Evolutionary conservation across 176 grass and related monocot genomes (phyloP).

Genomic region (Oryza officinalis): DNA sequence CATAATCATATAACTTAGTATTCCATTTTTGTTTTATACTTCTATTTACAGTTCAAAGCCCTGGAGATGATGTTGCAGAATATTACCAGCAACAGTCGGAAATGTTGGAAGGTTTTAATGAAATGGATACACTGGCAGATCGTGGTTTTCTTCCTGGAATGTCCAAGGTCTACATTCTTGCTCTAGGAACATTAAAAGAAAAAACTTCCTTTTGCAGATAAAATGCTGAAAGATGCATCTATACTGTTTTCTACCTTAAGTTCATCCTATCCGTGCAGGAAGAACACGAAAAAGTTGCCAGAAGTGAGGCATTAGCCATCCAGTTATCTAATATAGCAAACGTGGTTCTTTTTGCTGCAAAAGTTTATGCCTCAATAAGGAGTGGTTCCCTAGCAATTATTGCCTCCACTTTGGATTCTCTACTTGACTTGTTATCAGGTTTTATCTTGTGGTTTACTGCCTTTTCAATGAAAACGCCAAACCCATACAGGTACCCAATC

Average conservation of each 20-base stretch:
- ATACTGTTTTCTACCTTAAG: background rate
- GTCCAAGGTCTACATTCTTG: constrained; percentile 53
- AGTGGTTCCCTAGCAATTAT: constrained; percentile 68
- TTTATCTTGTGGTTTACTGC: constrained; percentile 77
- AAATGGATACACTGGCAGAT: constrained; percentile 80
- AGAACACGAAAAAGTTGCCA: constrained; percentile 53
- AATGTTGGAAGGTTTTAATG: constrained; percentile 79
- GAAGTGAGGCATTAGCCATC: constrained; percentile 58
- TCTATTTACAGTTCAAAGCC: constrained; percentile 31
- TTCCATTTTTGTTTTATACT: background rate
- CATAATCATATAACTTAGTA: background rate
- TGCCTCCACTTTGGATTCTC: constrained; percentile 77
- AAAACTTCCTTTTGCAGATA: background rate
- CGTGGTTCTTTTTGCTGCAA: constrained; percentile 81
- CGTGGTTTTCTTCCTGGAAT: constrained; percentile 71
- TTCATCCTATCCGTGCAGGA: constrained; percentile 52
- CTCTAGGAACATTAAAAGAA: constrained; percentile 1
- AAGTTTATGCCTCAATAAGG: constrained; percentile 65
- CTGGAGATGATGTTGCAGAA: constrained; percentile 63
- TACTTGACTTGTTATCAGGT: constrained; percentile 63
- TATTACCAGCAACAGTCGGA: constrained; percentile 75
- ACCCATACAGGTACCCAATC: constrained; percentile 76
- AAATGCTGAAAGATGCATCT: background rate
- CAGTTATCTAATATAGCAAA: constrained; percentile 68
- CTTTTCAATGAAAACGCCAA: constrained; percentile 77